Evolutionary conservation across 2,329 filamentous ascomycete genomes (phyloP), one percentile per base, ranked within the genome.

Genomic region (Aspergillus caelatus): DNA sequence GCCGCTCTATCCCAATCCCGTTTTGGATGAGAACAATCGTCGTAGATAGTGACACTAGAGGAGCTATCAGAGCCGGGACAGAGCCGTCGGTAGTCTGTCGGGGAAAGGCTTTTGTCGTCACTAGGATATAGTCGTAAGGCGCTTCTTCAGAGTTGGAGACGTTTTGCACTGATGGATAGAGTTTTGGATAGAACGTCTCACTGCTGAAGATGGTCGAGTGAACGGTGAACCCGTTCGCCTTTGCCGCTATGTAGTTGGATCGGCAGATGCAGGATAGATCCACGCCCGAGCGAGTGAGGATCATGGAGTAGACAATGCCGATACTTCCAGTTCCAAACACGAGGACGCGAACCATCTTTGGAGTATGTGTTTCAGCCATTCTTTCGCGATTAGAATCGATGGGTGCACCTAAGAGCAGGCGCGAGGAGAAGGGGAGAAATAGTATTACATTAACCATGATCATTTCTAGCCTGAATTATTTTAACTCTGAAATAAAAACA

Each of bases 21-120:
- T 89, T 89, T 65, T 89, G 87, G 19, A 88, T 81, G 0, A 89
- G 81, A 9, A 86, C 85, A 46, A 89, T 84, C 0, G 83, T 81
- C 0, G 86, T 88, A 55, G 77, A 23, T 59, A 57, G 52, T 7
- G 72, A 54, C 11, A 72, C 70, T 1, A 71, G 72, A 3, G 84
- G 73, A 4, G 77, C 81, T 26, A 26, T 26, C 23, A 26, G 0
- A 80, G 76, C 7, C 69, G 68, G 54, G 84, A 79, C 26, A 76
- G 65, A 6, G 74, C 66, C 2, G 74, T 65, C 8, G 77, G 76
- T 3, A 71, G 72, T 7, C 70, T 72, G 10, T 71, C 76, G 1
- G 81, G 80, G 30, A 26, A 83, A 77, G 16, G 78, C 80, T 75
- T 85, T 85, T 61, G 76, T 79, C 34, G 75, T 78, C 43, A 84